These are phyloP conservation scores for Scorias spongiosa DNA, from an alignment of 2,329 filamentous ascomycete species.

Conservation along the genomic window DNA sequence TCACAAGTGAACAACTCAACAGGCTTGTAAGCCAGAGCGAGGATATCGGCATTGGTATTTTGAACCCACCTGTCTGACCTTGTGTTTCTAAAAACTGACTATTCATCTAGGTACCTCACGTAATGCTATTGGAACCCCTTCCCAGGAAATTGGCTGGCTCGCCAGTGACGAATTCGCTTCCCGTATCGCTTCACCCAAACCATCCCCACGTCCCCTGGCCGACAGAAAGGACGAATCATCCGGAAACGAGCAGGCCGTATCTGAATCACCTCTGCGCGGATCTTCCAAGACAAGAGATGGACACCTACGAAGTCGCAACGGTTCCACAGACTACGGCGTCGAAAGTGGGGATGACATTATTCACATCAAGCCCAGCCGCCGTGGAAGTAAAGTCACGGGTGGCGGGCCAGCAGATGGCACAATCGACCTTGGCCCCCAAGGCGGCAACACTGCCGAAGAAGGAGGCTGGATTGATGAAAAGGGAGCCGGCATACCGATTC, in stretches of 20 bases:
- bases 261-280: conserved; percentile 28
- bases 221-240: conserved; percentile 14
- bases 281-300: conserved; percentile 17
- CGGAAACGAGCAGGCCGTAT: conserved; percentile 22
- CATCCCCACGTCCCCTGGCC: conserved; percentile 29
- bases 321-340: conserved; percentile 17
- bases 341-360: conserved; percentile 48
- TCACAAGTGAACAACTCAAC: conserved; percentile 82
- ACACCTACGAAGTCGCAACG: conserved; percentile 20
- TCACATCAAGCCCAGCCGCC: conserved; percentile 57
- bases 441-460: conserved; percentile 29
- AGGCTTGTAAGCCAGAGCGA: conserved; percentile 66
- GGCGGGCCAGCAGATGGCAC: conserved; percentile 38
- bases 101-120: conserved; percentile 42
- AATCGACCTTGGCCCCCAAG: conserved; percentile 34
- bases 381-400: conserved; percentile 27
- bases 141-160: conserved; percentile 79
- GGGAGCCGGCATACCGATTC: conserved; percentile 59
- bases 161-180: conserved; percentile 73
- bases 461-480: conserved; percentile 42
- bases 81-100: conserved; percentile 4
- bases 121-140: conserved; percentile 57
- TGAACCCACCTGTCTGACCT: background rate
- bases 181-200: conserved; percentile 52
- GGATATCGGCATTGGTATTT: conserved; percentile 36